Base-by-base conservation (phyloP, 2,329 filamentous ascomycete species). In the Cytospora mali region DNA sequence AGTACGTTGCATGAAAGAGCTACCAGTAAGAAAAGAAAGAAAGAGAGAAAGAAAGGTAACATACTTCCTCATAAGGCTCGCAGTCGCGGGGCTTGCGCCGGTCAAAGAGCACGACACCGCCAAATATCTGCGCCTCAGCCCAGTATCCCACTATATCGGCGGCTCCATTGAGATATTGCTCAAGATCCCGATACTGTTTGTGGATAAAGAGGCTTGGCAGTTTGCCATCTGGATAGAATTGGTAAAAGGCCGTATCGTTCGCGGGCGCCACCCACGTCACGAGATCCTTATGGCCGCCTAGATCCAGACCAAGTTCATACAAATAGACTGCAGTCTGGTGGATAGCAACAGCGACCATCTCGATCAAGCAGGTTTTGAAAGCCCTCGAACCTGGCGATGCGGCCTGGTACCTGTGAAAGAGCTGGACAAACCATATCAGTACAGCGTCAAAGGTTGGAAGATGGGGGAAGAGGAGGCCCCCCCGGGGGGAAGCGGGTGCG, bases 281-380 rank as follows among this genome's bases (percentile, higher is more conserved):
- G 10, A 73, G 49, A 0, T 62, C 65, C 18, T 73, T 68, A 5
- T 70, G 64, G 9, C 69, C 67, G 33, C 71, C 70, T 0, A 67
- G 50, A 16, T 58, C 62, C 0, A 64, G 58, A 7, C 69, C 66
- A 1, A 68, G 50, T 2, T 68, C 55, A 21, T 66, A 72, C 0
- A 75, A 46, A 0, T 54, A 35, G 0, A 69, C 68, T 0, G 69
- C 73, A 7, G 74, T 69, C 6, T 74, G 65, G 48, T 76, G 74
- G 1, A 73, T 50, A 1, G 69, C 62, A 21, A 69, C 31, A 1
- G 72, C 72, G 5, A 70, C 61, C 1, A 76, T 46, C 57, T 76
- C 74, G 11, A 75, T 70, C 9, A 76, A 66, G 0, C 69, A 62
- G 14, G 67, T 68, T 0, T 71, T 61, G 54, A 75, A 76, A 0